Evolutionary conservation across 2,329 filamentous ascomycete species (phyloP).

Genomic region (Exophiala sideris): DNA sequence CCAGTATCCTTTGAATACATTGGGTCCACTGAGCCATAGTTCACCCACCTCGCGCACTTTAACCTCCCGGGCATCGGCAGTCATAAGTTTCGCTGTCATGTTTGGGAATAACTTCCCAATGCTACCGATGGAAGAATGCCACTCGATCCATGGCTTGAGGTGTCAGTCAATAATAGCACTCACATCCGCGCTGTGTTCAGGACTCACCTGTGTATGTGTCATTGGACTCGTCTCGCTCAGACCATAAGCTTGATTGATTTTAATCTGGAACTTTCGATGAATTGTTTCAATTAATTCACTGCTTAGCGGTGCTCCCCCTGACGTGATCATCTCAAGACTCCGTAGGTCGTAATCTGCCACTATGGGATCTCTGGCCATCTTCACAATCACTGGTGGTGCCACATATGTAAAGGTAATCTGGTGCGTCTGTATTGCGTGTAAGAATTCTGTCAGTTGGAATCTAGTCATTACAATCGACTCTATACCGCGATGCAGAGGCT

Average conservation of each 20-base stretch:
- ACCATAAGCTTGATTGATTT: slow-evolving; percentile 89
- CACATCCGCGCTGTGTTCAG: slow-evolving; percentile 33
- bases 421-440: slow-evolving; percentile 70
- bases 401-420: slow-evolving; percentile 75
- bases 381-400: slow-evolving; percentile 78
- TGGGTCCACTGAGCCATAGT: slow-evolving; percentile 62
- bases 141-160: slow-evolving; percentile 70
- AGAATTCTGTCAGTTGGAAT: slow-evolving; percentile 79
- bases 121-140: slow-evolving; percentile 71
- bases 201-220: slow-evolving; percentile 59
- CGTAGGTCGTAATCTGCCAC: slow-evolving; percentile 79
- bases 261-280: slow-evolving; percentile 69
- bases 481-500: slow-evolving; percentile 63
- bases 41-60: slow-evolving; percentile 63
- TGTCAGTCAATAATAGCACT: slow-evolving; percentile 60
- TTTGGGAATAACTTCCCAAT: slow-evolving; percentile 77
- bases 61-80: slow-evolving; percentile 55
- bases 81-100: slow-evolving; percentile 77
- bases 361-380: slow-evolving; percentile 72
- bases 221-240: slow-evolving; percentile 82
- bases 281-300: slow-evolving; percentile 74
- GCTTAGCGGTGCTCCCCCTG: slow-evolving; percentile 80
- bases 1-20: slow-evolving; percentile 61
- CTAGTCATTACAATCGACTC: slow-evolving; percentile 69
- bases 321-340: slow-evolving; percentile 78